Evolutionary conservation across 495 filamentous ascomycete species (phyloP).

Genomic region (Penicillium robsamsonii): DNA sequence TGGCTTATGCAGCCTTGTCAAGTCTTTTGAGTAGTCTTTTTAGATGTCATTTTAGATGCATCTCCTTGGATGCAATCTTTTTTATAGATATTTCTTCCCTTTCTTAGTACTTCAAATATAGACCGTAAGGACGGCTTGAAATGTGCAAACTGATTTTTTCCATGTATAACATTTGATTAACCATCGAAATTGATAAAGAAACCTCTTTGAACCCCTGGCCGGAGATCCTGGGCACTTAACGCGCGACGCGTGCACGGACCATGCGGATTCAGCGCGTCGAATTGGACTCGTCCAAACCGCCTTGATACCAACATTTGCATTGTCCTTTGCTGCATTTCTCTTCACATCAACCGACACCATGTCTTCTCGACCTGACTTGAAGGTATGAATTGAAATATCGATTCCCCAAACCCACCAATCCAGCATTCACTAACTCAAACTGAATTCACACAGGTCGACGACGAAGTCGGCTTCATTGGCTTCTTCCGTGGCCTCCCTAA

Average conservation of each 20-base stretch:
- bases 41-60: too few relatives aligned
- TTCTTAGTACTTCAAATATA: too few relatives aligned
- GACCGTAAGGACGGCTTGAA: too few relatives aligned
- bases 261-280: slow-evolving; percentile 27
- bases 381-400: slow-evolving; percentile 47
- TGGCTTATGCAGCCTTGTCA: too few relatives aligned
- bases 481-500: slow-evolving; percentile 81
- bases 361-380: slow-evolving; percentile 89
- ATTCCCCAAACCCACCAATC: neutral
- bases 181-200: neutral
- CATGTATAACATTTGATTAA: neutral
- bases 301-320: slow-evolving; percentile 4
- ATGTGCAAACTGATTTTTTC: neutral
- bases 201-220: neutral
- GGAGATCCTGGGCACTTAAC: slow-evolving; percentile 25
- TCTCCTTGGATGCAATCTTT: too few relatives aligned
- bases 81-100: too few relatives aligned
- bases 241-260: slow-evolving; percentile 44
- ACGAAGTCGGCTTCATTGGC: slow-evolving; percentile 92
- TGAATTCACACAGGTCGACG: slow-evolving; percentile 66
- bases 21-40: too few relatives aligned
- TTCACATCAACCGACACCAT: slow-evolving; percentile 49
- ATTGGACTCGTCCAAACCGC: slow-evolving; percentile 16
- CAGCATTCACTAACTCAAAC: neutral
- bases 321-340: slow-evolving; percentile 9